Conservation (phyloP, 2,329 filamentous ascomycete genomes). For the Cladophialophora bantiana region DNA sequence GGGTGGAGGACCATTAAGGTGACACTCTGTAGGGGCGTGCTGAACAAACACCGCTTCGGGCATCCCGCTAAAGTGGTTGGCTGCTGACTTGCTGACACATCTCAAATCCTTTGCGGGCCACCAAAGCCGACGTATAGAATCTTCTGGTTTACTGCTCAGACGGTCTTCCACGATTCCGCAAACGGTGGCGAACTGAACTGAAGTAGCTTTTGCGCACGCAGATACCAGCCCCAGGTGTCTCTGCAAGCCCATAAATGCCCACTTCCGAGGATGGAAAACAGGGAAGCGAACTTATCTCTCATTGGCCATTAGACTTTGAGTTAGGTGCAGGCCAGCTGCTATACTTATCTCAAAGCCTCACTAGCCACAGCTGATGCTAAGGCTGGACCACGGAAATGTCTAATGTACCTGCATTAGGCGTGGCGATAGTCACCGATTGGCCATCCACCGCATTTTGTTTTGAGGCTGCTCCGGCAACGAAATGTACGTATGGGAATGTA, state of each 20-base stretch:
- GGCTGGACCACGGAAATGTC: conserved; percentile 33
- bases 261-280: conserved; percentile 10
- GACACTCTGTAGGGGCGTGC: background rate
- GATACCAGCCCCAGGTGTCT: background rate
- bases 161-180: background rate
- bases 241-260: background rate
- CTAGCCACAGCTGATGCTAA: conserved; percentile 6
- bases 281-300: conserved; percentile 8
- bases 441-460: conserved; percentile 11
- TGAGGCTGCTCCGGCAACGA: conserved; percentile 7
- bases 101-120: background rate
- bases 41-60: background rate
- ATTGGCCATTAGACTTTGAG: conserved; percentile 19
- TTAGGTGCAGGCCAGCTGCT: conserved; percentile 22
- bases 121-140: background rate
- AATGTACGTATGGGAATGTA: background rate
- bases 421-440: conserved; percentile 24
- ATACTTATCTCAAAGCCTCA: conserved; percentile 30
- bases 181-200: background rate
- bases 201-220: background rate
- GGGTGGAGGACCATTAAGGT: background rate
- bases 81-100: conserved; percentile 4
- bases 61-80: conserved; percentile 4
- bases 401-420: conserved; percentile 37
- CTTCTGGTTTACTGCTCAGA: background rate